A percentile compares a stretch with the other conserved stretches of the same genome.
Conservation (phyloP, 2,329 filamentous ascomycete genomes). For the Calonectria ilicicola region DNA sequence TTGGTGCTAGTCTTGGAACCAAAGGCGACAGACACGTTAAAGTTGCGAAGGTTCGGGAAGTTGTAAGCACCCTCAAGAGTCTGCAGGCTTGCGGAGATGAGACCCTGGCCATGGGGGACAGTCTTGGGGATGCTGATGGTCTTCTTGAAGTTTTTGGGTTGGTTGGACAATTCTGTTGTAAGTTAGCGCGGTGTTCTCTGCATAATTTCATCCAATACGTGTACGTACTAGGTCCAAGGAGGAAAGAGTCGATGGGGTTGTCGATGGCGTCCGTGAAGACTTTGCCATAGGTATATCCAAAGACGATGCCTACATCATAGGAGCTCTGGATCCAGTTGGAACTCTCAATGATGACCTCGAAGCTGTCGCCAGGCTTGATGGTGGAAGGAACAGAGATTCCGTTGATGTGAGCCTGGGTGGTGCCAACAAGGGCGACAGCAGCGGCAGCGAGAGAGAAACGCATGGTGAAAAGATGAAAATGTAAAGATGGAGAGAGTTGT, state of each 20-base stretch:
- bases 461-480: slow-evolving; percentile 27
- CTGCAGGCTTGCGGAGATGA: neutral
- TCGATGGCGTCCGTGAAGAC: slow-evolving; percentile 29
- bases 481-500: neutral
- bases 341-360: slow-evolving; percentile 53
- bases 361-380: slow-evolving; percentile 52
- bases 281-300: slow-evolving; percentile 49
- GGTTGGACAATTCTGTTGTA: neutral
- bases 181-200: neutral
- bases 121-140: neutral
- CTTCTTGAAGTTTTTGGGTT: neutral
- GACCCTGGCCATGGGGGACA: neutral
- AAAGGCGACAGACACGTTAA: neutral
- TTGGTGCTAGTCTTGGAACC: neutral
- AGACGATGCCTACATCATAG: slow-evolving; percentile 57
- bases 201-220: neutral
- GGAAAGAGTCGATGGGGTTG: slow-evolving; percentile 44
- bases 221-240: slow-evolving; percentile 52
- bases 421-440: slow-evolving; percentile 34
- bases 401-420: slow-evolving; percentile 53
- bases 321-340: slow-evolving; percentile 59
- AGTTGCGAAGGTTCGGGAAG: neutral
- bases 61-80: neutral
- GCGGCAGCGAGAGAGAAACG: slow-evolving; percentile 36
- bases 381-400: slow-evolving; percentile 57